Evolutionary conservation across 225 moss, liverwort and hornwort species (phyloP).

Genomic region (Bryum argenteum): DNA sequence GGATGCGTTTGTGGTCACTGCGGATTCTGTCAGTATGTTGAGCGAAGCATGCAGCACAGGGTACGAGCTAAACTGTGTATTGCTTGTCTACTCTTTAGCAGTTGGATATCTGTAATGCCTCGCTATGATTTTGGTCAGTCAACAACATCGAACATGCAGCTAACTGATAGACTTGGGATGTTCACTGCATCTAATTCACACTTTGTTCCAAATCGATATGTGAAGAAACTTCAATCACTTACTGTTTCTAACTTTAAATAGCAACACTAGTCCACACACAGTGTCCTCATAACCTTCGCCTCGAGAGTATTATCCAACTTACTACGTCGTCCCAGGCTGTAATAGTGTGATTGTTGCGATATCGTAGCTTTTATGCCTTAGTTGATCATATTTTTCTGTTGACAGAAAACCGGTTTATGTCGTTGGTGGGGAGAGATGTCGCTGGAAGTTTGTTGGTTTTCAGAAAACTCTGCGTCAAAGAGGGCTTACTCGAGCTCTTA

Average conservation of each 20-base stretch:
- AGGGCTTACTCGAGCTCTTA: conserved; percentile 86
- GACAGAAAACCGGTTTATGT: conserved; percentile 98
- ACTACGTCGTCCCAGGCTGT: not conserved
- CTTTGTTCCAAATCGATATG: not conserved
- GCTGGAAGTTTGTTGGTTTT: conserved; percentile 96
- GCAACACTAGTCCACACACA: not conserved
- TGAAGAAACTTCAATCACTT: not conserved
- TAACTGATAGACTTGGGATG: not conserved
- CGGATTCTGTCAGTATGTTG: conserved; percentile 92
- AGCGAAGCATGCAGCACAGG: conserved; percentile 97
- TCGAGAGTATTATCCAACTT: conserved; percentile 3
- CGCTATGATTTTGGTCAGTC: not conserved
- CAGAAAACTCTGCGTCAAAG: conserved; percentile 82
- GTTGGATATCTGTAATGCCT: not conserved
- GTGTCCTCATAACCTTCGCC: conserved; percentile 1
- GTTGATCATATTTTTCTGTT: conserved; percentile 5
- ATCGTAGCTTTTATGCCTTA: not conserved
- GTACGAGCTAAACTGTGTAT: conserved; percentile 42
- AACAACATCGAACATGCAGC: not conserved
- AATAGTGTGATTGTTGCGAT: not conserved
- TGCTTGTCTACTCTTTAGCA: conserved; percentile 20
- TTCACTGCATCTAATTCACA: no score
- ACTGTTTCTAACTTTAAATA: not conserved
- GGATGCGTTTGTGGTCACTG: conserved; percentile 88
- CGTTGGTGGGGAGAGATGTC: conserved; percentile 90